Conservation (phyloP, 2,329 filamentous ascomycete genomes). For the Berkeleyomyces basicola region DNA sequence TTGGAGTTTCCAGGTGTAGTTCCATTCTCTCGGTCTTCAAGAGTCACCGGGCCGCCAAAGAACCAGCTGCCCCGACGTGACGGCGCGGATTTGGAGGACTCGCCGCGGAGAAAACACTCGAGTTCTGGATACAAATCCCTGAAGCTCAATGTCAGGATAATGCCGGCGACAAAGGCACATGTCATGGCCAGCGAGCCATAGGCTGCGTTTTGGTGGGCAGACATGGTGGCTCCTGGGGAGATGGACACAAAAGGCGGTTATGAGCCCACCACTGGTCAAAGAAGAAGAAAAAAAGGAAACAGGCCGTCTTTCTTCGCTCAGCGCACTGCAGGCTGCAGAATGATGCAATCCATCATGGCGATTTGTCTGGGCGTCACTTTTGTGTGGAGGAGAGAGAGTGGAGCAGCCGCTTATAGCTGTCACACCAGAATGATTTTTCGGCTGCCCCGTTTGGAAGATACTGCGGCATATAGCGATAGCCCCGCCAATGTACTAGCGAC, state of each 20-base stretch:
- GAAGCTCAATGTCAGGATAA: constrained; percentile 58
- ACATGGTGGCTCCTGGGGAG: constrained; percentile 28
- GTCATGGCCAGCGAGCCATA: constrained; percentile 50
- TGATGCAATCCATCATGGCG: constrained; percentile 5
- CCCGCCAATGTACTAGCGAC: constrained; percentile 7
- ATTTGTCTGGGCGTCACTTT: not conserved
- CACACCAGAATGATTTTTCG: not conserved
- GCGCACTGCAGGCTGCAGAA: not conserved
- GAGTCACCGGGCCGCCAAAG: constrained; percentile 30
- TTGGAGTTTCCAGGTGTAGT: constrained; percentile 10
- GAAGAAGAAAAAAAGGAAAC: not conserved
- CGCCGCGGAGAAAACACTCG: constrained; percentile 42
- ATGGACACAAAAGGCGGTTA: not conserved
- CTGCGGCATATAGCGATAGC: constrained; percentile 5
- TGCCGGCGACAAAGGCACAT: constrained; percentile 60
- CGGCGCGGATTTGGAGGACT: constrained; percentile 9
- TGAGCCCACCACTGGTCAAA: not conserved
- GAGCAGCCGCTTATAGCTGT: not conserved
- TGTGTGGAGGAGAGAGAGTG: not conserved
- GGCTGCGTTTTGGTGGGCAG: constrained; percentile 42
- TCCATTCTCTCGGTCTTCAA: constrained; percentile 4
- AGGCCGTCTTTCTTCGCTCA: not conserved
- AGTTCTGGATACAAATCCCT: constrained; percentile 68
- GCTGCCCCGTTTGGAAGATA: not conserved
- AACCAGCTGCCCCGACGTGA: constrained; percentile 26